phyloP scores from a whole-genome alignment of 2,329 filamentous ascomycete species.

The Alternaria sp. region DNA sequence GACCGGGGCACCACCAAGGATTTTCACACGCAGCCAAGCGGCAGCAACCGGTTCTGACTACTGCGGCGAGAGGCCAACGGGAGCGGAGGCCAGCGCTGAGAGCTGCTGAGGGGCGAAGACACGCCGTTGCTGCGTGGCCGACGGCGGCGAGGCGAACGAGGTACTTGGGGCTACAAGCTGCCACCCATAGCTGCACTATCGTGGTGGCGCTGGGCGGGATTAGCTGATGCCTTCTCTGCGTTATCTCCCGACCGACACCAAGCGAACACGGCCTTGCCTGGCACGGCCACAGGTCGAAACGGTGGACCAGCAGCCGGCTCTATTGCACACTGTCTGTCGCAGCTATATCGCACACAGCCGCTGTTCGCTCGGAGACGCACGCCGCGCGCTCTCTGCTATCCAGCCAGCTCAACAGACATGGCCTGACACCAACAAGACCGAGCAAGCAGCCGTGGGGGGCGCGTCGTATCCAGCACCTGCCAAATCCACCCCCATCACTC shows the following conservation, averaged over 20 bases:
- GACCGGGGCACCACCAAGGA: constrained; percentile 39
- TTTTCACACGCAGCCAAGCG: constrained; percentile 36
- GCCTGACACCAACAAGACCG: constrained; percentile 11
- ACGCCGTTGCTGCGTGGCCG: constrained; percentile 9
- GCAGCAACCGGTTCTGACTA: constrained; percentile 34
- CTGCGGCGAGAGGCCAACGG: constrained; percentile 8
- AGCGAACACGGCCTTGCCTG: constrained; percentile 26
- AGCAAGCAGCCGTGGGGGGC: constrained; percentile 8
- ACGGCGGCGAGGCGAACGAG: constrained; percentile 22
- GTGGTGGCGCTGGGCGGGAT: constrained; percentile 1
- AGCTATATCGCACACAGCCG: constrained; percentile 2
- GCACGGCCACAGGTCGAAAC: constrained; percentile 36
- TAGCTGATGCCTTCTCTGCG: constrained; percentile 11
- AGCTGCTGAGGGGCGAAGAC: constrained; percentile 6
- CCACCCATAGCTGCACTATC: background rate
- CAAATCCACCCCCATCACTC: background rate
- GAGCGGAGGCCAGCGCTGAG: constrained; percentile 16
- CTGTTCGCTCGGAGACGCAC: constrained; percentile 13
- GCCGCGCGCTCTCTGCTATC: constrained; percentile 6
- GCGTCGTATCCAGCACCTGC: background rate
- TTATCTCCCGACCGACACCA: constrained; percentile 28
- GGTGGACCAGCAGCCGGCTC: constrained; percentile 22
- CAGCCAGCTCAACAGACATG: constrained; percentile 6
- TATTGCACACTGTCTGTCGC: constrained; percentile 5
- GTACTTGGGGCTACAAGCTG: constrained; percentile 16